These are phyloP conservation scores for Elaeis oleifera DNA, from an alignment of 202 grass and related monocot genomes.

Conservation along the genomic window DNA sequence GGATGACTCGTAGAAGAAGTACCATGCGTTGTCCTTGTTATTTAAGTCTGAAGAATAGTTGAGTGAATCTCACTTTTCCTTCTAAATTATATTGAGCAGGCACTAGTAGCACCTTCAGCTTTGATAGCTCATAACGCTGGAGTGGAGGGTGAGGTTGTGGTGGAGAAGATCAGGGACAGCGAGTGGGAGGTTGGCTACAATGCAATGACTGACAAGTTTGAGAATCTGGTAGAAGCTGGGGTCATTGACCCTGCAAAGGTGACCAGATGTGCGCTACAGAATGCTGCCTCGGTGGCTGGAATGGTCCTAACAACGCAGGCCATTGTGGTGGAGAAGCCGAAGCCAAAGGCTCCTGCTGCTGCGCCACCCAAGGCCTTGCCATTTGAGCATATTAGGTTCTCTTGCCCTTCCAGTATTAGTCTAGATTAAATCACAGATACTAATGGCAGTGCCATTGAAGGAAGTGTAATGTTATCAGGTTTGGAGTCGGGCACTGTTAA, in stretches of 20 bases:
- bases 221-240: slow-evolving; percentile 16
- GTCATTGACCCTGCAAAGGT: slow-evolving; percentile 21
- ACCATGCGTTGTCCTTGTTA: no score
- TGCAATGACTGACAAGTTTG: slow-evolving; percentile 9
- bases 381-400: neutral
- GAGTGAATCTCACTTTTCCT: no score
- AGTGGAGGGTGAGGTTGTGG: slow-evolving; percentile 17
- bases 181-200: slow-evolving; percentile 13
- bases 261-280: slow-evolving; percentile 10
- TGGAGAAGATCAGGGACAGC: slow-evolving; percentile 12
- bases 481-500: no score
- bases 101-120: slow-evolving; percentile 19
- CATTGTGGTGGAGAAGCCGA: slow-evolving; percentile 16
- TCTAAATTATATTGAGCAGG: neutral
- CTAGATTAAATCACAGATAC: no score
- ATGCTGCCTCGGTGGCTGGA: slow-evolving; percentile 20
- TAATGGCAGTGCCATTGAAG: no score
- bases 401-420: no score
- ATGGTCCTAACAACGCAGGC: slow-evolving; percentile 17
- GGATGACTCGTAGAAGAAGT: no score
- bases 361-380: neutral
- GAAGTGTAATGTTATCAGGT: no score
- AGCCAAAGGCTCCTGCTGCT: slow-evolving; percentile 1
- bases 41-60: no score
- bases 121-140: slow-evolving; percentile 10